Evolutionary conservation across 192 early-diverging fungal species (phyloP).

Genomic region (Rhizophagus clarus): DNA sequence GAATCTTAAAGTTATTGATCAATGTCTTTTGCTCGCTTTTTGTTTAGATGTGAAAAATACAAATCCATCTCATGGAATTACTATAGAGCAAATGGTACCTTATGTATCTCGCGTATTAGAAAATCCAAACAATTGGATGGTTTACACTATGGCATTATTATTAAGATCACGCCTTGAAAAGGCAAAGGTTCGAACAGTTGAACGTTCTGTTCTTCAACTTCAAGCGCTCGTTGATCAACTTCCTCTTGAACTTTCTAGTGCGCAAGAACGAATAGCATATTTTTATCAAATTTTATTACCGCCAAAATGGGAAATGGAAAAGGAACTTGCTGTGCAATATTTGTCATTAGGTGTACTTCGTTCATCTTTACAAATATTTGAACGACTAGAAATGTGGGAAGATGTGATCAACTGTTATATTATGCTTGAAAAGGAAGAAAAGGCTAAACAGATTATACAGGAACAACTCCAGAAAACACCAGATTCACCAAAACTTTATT

Average conservation of each 20-base stretch:
- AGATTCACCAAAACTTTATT: slow-evolving; percentile 82
- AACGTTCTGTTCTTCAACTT: slow-evolving; percentile 87
- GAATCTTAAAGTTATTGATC: slow-evolving; percentile 80
- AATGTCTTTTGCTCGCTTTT: slow-evolving; percentile 85
- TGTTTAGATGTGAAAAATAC: slow-evolving; percentile 95
- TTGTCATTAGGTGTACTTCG: slow-evolving; percentile 84
- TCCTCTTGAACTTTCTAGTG: slow-evolving; percentile 63
- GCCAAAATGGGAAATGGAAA: slow-evolving; percentile 95
- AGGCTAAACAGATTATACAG: slow-evolving; percentile 82
- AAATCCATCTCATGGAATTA: slow-evolving; percentile 91
- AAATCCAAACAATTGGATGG: slow-evolving; percentile 97
- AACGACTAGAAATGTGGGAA: slow-evolving; percentile 96
- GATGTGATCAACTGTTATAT: slow-evolving; percentile 87
- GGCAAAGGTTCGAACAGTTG: slow-evolving; percentile 81
- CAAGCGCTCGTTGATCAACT: slow-evolving; percentile 97
- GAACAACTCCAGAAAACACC: slow-evolving; percentile 64
- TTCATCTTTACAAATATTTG: slow-evolving; percentile 93
- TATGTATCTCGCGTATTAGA: slow-evolving; percentile 89
- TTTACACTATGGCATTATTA: slow-evolving; percentile 94
- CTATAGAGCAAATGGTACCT: slow-evolving; percentile 94
- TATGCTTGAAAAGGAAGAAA: slow-evolving; percentile 80
- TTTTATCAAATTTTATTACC: slow-evolving; percentile 82
- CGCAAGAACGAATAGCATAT: slow-evolving; percentile 76
- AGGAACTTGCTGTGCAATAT: slow-evolving; percentile 85
- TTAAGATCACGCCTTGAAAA: slow-evolving; percentile 90